A percentile compares a stretch with the other conserved stretches of the same genome.
These are phyloP conservation scores for Borealophlyctis nickersoniae DNA, from an alignment of 192 early-diverging fungal species.

Conservation along the genomic window DNA sequence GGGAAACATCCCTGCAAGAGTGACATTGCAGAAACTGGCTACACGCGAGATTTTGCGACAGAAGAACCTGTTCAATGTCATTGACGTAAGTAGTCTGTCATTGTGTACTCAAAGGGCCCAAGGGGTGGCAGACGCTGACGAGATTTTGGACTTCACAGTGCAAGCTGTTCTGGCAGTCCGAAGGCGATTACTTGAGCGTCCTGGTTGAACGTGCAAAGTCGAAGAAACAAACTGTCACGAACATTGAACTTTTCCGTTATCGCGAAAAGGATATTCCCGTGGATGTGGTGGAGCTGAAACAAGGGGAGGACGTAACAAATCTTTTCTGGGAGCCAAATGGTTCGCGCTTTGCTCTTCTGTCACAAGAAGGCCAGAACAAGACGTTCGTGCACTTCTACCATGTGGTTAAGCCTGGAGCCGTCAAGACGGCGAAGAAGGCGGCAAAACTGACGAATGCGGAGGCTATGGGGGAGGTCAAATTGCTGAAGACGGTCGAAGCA, in stretches of 20 bases:
- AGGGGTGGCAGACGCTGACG: neutral
- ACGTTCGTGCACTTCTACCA: constrained; percentile 76
- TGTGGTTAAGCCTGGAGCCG: constrained; percentile 40
- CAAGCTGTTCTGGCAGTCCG: constrained; percentile 87
- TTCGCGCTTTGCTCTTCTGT: constrained; percentile 87
- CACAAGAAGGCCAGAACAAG: constrained; percentile 65
- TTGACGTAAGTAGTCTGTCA: constrained; percentile 43
- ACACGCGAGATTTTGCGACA: constrained; percentile 81
- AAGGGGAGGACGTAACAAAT: constrained; percentile 64
- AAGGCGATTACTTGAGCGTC: constrained; percentile 88
- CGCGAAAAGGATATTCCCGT: constrained; percentile 93
- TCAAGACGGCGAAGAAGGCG: constrained; percentile 26
- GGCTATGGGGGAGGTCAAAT: constrained; percentile 62
- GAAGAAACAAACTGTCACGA: constrained; percentile 84
- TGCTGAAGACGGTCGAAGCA: constrained; percentile 78
- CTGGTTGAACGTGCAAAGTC: constrained; percentile 91
- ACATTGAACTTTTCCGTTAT: constrained; percentile 92
- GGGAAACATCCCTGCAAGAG: constrained; percentile 93
- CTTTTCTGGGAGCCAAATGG: constrained; percentile 96
- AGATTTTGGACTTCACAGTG: too few species aligned
- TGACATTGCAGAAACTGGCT: constrained; percentile 86
- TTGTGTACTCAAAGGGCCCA: neutral
- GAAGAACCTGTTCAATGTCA: constrained; percentile 97
- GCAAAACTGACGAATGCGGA: constrained; percentile 10
- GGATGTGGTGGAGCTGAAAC: constrained; percentile 87